Percentiles rank a stretch among this genome's conserved stretches.
phyloP scores from a whole-genome alignment of 2,329 filamentous ascomycete species.

The Fusarium proliferatum region DNA sequence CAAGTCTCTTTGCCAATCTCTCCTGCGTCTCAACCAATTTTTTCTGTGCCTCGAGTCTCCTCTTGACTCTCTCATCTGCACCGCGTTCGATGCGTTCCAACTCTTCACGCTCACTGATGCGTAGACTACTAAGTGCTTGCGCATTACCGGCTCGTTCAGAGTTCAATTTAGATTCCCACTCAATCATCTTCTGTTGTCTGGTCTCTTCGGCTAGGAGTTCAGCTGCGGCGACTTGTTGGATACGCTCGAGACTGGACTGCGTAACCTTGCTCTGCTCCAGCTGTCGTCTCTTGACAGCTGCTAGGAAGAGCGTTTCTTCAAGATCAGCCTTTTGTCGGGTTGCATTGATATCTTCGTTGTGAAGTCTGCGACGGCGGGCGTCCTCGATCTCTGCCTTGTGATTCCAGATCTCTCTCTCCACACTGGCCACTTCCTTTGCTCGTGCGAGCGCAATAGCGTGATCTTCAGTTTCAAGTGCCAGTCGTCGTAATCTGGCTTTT shows the following conservation, averaged over 20 bases:
- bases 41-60: slow-evolving; percentile 62
- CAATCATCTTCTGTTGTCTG: slow-evolving; percentile 57
- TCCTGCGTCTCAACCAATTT: slow-evolving; percentile 62
- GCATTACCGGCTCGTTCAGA: slow-evolving; percentile 60
- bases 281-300: slow-evolving; percentile 51
- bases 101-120: slow-evolving; percentile 63
- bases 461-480: slow-evolving; percentile 60
- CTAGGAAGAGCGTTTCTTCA: slow-evolving; percentile 56
- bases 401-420: slow-evolving; percentile 62
- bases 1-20: slow-evolving; percentile 56
- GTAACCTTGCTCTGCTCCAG: slow-evolving; percentile 61
- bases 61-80: slow-evolving; percentile 58
- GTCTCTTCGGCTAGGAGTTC: slow-evolving; percentile 59
- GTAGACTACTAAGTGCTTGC: slow-evolving; percentile 61
- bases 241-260: slow-evolving; percentile 57
- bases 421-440: slow-evolving; percentile 61
- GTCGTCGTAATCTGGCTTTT: slow-evolving; percentile 57
- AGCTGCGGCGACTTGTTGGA: slow-evolving; percentile 58
- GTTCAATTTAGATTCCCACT: slow-evolving; percentile 61
- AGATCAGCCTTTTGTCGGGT: slow-evolving; percentile 58
- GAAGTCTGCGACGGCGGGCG: slow-evolving; percentile 58
- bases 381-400: slow-evolving; percentile 65
- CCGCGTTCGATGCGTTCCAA: slow-evolving; percentile 60
- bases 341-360: slow-evolving; percentile 57
- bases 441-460: slow-evolving; percentile 61